These are phyloP conservation scores for Alternaria postmessia DNA, from an alignment of 2,329 filamentous ascomycete genomes.

Conservation along the genomic window DNA sequence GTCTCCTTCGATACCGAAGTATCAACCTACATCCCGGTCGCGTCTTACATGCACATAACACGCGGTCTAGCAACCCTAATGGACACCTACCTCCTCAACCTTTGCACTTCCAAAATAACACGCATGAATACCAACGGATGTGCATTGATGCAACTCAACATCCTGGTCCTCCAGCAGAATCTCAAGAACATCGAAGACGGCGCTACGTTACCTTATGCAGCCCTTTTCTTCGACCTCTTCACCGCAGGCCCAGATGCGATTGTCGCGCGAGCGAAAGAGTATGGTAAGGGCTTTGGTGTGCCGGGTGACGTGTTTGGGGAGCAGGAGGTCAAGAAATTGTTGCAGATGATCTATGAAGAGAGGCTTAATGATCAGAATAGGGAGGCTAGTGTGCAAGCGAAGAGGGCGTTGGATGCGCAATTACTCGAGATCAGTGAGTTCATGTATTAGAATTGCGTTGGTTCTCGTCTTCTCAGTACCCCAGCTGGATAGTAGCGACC, in stretches of 20 bases:
- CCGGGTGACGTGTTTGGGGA: constrained; percentile 44
- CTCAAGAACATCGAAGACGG: constrained; percentile 87
- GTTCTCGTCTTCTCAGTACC: background rate
- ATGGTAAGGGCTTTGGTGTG: constrained; percentile 36
- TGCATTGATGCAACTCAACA: constrained; percentile 90
- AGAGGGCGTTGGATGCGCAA: constrained; percentile 74
- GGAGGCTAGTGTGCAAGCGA: constrained; percentile 70
- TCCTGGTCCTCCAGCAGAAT: constrained; percentile 94
- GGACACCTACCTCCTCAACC: constrained; percentile 75
- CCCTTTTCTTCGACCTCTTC: constrained; percentile 75
- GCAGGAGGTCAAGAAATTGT: constrained; percentile 52
- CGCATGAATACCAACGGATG: constrained; percentile 87
- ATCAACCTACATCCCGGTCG: constrained; percentile 72
- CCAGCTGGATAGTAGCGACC: background rate
- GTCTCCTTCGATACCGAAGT: constrained; percentile 88
- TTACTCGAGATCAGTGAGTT: constrained; percentile 74
- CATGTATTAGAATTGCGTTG: constrained; percentile 59
- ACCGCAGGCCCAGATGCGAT: constrained; percentile 71
- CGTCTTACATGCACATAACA: constrained; percentile 76
- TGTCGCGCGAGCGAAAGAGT: constrained; percentile 66
- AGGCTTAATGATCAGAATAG: constrained; percentile 71
- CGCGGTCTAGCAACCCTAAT: constrained; percentile 79
- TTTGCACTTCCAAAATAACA: constrained; percentile 71
- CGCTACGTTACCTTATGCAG: constrained; percentile 69
- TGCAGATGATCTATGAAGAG: constrained; percentile 53